Evolutionary conservation across 2,329 filamentous ascomycete species (phyloP).

Genomic region (Colletotrichum lentis): DNA sequence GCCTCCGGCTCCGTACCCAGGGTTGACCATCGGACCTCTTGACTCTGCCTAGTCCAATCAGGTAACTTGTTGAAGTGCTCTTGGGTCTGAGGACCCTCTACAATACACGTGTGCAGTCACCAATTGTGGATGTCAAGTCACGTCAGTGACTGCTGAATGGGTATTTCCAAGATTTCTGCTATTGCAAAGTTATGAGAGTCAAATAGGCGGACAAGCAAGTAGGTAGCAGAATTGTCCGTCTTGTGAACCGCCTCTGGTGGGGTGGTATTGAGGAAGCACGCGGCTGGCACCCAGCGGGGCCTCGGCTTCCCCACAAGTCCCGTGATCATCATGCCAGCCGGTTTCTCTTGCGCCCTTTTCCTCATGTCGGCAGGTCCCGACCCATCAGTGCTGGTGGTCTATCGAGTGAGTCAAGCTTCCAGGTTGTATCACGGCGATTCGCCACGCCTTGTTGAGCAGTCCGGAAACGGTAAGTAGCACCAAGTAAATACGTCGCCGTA

Average conservation of each 20-base stretch:
- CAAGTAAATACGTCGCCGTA: background rate
- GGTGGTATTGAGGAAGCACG: constrained; percentile 9
- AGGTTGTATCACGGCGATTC: background rate
- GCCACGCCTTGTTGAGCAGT: background rate
- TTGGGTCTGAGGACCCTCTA: background rate
- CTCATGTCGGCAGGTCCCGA: constrained; percentile 22
- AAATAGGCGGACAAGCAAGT: background rate
- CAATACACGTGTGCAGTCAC: constrained; percentile 4
- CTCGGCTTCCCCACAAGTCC: constrained; percentile 21
- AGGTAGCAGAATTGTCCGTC: background rate
- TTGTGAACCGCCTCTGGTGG: constrained; percentile 23
- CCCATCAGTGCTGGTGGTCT: background rate
- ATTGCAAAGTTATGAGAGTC: constrained; percentile 2
- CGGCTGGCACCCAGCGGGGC: constrained; percentile 20
- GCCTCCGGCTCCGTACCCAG: constrained; percentile 10
- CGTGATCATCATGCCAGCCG: constrained; percentile 19
- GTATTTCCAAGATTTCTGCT: constrained; percentile 11
- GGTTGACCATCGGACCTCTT: constrained; percentile 14
- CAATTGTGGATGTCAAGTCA: constrained; percentile 20
- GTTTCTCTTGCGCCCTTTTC: background rate
- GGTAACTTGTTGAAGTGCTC: constrained; percentile 1
- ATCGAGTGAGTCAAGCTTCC: constrained; percentile 18
- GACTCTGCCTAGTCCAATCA: constrained; percentile 27
- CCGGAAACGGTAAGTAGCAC: constrained; percentile 3
- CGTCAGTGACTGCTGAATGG: constrained; percentile 15